phyloP scores from a whole-genome alignment of 352 stramenopile genomes.

The Globisporangium mamillatum region DNA sequence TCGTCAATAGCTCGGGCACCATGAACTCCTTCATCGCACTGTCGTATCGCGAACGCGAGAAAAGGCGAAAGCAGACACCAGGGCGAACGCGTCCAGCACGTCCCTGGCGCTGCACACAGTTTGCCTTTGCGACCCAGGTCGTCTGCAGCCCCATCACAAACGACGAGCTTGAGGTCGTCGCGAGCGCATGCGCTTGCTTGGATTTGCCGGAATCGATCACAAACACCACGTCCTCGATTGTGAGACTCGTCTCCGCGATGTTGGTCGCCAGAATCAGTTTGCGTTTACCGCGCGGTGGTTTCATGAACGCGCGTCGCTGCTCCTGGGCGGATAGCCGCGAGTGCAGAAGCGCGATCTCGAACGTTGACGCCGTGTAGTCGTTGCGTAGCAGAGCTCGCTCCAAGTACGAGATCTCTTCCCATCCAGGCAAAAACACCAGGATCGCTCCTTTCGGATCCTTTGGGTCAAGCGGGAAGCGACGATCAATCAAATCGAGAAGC shows the following conservation, averaged over 20 bases:
- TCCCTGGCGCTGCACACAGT: conserved; percentile 89
- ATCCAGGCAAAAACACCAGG: conserved; percentile 80
- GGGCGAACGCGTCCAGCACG: conserved; percentile 91
- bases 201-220: conserved; percentile 85
- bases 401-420: conserved; percentile 83
- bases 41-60: conserved; percentile 63
- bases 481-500: conserved; percentile 57
- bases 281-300: conserved; percentile 50
- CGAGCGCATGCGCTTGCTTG: conserved; percentile 71
- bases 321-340: conserved; percentile 69
- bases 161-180: conserved; percentile 60
- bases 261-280: conserved; percentile 93
- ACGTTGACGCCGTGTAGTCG: conserved; percentile 41
- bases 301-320: conserved; percentile 67
- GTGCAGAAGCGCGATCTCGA: conserved; percentile 73
- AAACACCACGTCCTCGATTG: conserved; percentile 94
- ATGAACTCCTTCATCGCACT: conserved; percentile 74
- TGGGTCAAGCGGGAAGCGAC: conserved; percentile 45
- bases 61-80: conserved; percentile 91
- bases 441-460: conserved; percentile 62
- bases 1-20: conserved; percentile 69
- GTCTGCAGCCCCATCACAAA: conserved; percentile 90
- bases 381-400: conserved; percentile 61
- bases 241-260: conserved; percentile 96
- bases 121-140: conserved; percentile 83